These are phyloP conservation scores for Lippia alba DNA, from an alignment of 305 asterid species.

Conservation along the genomic window DNA sequence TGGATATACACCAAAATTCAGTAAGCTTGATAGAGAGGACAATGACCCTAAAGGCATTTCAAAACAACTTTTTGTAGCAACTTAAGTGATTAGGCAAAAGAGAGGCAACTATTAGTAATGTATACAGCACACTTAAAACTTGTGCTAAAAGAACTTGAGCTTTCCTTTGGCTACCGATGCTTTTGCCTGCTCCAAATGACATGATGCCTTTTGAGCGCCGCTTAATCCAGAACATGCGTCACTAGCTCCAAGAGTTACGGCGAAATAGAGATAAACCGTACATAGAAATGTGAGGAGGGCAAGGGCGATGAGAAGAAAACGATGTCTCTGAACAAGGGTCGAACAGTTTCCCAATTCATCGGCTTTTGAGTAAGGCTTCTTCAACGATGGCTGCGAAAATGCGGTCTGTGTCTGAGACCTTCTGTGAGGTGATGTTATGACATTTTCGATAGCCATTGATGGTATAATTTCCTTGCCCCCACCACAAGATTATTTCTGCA, in stretches of 20 bases:
- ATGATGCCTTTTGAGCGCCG: constrained; percentile 47
- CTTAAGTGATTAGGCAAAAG: constrained; percentile 15
- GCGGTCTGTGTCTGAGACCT: constrained; percentile 77
- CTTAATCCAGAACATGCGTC: constrained; percentile 49
- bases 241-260: constrained; percentile 79
- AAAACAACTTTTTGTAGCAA: constrained; percentile 18
- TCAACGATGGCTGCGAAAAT: constrained; percentile 53
- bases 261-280: constrained; percentile 94
- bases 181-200: constrained; percentile 44
- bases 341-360: constrained; percentile 71
- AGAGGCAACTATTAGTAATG: neutral
- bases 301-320: constrained; percentile 82
- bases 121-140: neutral
- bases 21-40: constrained; percentile 25
- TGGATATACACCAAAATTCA: constrained; percentile 35
- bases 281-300: constrained; percentile 84
- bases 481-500: constrained; percentile 37
- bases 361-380: constrained; percentile 55
- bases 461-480: constrained; percentile 19
- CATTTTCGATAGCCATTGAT: constrained; percentile 74
- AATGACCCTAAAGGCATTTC: constrained; percentile 23
- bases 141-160: constrained; percentile 50
- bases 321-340: constrained; percentile 80
- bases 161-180: constrained; percentile 50
- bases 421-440: constrained; percentile 87